Evolutionary conservation across 306 rosid species (phyloP), one percentile per base, ranked within the genome.

Genomic region (Glycine tomentella): DNA sequence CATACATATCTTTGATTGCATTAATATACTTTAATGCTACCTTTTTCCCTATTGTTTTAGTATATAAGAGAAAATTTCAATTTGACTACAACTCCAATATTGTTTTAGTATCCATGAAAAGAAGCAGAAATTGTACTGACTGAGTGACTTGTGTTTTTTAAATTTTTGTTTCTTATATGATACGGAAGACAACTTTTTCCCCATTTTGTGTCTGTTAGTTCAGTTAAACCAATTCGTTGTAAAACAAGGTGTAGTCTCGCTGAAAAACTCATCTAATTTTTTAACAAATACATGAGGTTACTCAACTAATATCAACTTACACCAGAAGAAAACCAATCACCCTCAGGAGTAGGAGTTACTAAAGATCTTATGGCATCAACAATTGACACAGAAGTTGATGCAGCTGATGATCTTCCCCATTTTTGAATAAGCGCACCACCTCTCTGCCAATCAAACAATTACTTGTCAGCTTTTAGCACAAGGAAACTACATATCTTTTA

Each of bases 321-420:
- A 56, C 93, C 99, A 50, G 96, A 80, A 65, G 97, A 95, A 93
- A 95, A 93, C 99, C 99, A 95, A 82, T 95, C 96, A 52, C 99
- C 98, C 89, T 95, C 84, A 3, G 97, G 97, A 76, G 99, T 95
- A 8, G 98, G 98, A 82, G 84, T 95, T 74, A 93, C 48, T 84
- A 95, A 80, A 68, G 99, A 93, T 68, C 91, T 85, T 2, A 95
- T 93, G 75, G 96, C 99, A 80, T 95, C 99, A 45, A 84, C 96
- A 69, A 93, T 85, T 3, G 99, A 95, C 52, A 91, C 96, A 45
- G 98, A 33, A 81, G 99, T 95, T 55, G 99, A 95, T 79, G 99
- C 99, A 80, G 99, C 99, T 48, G 99, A 95, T 5, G 99, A 95
- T 90, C 99, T 89, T 78, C 99, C 99, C 99, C 99, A 95, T 83